Conservation (phyloP, 2,329 filamentous ascomycete species). For the Penicillium oxalicum region DNA sequence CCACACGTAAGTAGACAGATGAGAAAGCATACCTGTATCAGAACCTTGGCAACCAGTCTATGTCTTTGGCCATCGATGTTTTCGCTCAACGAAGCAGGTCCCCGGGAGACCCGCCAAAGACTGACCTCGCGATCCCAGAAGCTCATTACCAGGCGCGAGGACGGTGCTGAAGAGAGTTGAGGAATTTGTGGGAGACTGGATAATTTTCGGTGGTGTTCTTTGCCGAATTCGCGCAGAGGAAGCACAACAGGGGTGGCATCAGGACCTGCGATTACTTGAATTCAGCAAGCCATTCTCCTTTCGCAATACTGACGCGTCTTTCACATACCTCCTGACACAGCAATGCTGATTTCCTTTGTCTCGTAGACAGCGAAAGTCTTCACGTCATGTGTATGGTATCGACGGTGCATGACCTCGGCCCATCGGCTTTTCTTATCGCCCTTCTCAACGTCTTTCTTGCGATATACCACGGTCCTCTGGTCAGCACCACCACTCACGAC, state of each 20-base stretch:
- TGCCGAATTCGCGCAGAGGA: conserved; percentile 69
- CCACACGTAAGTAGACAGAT: not conserved
- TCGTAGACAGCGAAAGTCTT: conserved; percentile 92
- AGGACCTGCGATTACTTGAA: conserved; percentile 54
- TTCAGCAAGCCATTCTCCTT: conserved; percentile 19
- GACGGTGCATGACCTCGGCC: conserved; percentile 77
- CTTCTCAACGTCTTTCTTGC: conserved; percentile 47
- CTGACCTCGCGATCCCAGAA: conserved; percentile 90
- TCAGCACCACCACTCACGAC: conserved; percentile 92
- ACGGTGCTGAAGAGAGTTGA: conserved; percentile 65
- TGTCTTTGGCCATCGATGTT: conserved; percentile 34
- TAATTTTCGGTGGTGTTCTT: conserved; percentile 74
- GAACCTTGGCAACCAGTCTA: conserved; percentile 59
- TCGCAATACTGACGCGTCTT: not conserved
- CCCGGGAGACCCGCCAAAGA: conserved; percentile 62
- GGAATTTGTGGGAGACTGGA: conserved; percentile 77
- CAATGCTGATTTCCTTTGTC: conserved; percentile 71
- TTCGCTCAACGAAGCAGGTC: conserved; percentile 44
- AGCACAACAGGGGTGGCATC: conserved; percentile 78
- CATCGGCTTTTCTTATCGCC: conserved; percentile 60
- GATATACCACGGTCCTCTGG: conserved; percentile 76
- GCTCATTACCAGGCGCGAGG: conserved; percentile 70
- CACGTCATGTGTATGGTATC: conserved; percentile 90
- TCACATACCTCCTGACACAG: conserved; percentile 78
- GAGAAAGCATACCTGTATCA: conserved; percentile 43